Base-by-base conservation (phyloP, 768 basidiomycete genomes). In the Panellus pusillus region DNA sequence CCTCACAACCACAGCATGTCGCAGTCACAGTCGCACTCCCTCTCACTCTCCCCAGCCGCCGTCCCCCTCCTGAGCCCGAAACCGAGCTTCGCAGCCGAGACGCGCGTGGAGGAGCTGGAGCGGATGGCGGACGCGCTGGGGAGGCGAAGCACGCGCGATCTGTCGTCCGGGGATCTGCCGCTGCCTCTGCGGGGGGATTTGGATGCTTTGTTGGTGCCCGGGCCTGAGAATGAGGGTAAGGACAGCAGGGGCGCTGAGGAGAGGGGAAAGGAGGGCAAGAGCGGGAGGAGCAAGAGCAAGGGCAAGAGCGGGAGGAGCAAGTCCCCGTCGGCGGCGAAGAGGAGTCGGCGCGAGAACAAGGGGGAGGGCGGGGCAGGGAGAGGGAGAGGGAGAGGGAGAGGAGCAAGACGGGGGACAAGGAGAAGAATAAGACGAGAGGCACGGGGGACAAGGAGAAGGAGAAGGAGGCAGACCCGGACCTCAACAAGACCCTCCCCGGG, bases 1-100 rank as follows among this genome's bases (percentile, higher is more conserved):
- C n/a, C n/a, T n/a, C n/a, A n/a, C n/a, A n/a, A n/a, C n/a, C n/a
- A n/a, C n/a, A n/a, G n/a, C n/a, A n/a, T n/a, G n/a, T n/a, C n/a
- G n/a, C n/a, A n/a, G n/a, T n/a, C n/a, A n/a, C n/a, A n/a, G n/a
- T n/a, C n/a, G n/a, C n/a, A n/a, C n/a, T n/a, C n/a, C n/a, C n/a
- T n/a, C n/a, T n/a, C n/a, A n/a, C n/a, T n/a, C n/a, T n/a, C n/a
- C n/a, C n/a, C n/a, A n/a, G n/a, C n/a, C n/a, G 0, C 89, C 90
- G 3, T 81, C 85, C 8, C 89, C 89, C 0, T 86, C 47, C 75
- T 81, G 15, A 87, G 86, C 0, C 87, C 87, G 6, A 86, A 85
- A 58, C 66, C 74, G 11, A 66, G 68, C 1, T 65, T 75, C 29
- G 68, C 69, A 35, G 66, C 71, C 18, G 67, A 74, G 2, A 47